Conservation (phyloP, 1,139 yeast genomes). For the Pichia norvegensis region DNA sequence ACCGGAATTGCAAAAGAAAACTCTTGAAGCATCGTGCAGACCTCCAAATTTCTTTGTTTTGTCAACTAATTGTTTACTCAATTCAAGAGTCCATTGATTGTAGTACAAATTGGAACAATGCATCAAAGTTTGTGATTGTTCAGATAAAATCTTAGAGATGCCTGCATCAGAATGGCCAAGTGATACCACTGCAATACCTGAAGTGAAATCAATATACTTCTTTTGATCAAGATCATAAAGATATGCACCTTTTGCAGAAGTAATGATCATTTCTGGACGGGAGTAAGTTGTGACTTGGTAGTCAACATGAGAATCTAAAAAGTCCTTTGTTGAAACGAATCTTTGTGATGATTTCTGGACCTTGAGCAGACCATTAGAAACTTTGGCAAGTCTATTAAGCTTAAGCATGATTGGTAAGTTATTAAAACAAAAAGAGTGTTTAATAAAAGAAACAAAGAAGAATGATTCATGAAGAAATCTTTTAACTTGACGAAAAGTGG, state of each 20-base stretch:
- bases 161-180: conserved; percentile 80
- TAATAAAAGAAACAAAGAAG: too few species aligned
- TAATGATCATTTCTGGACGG: conserved; percentile 64
- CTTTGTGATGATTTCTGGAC: conserved; percentile 4
- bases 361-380: neutral
- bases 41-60: conserved; percentile 67
- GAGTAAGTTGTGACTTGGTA: conserved; percentile 77
- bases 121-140: conserved; percentile 65
- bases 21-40: conserved; percentile 70
- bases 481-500: too few species aligned
- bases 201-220: conserved; percentile 80
- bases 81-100: conserved; percentile 75
- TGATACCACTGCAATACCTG: conserved; percentile 96
- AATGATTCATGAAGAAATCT: too few species aligned
- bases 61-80: conserved; percentile 63
- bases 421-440: too few species aligned
- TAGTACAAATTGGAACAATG: conserved; percentile 84
- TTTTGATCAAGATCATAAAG: conserved; percentile 73
- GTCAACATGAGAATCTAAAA: conserved; percentile 37
- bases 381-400: neutral
- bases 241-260: conserved; percentile 66
- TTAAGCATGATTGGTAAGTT: neutral
- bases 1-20: conserved; percentile 89
- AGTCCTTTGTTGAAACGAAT: conserved; percentile 25
- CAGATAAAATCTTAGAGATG: conserved; percentile 57